phyloP scores from a whole-genome alignment of 2,329 filamentous ascomycete genomes.

The Aureobasidium sp. region DNA sequence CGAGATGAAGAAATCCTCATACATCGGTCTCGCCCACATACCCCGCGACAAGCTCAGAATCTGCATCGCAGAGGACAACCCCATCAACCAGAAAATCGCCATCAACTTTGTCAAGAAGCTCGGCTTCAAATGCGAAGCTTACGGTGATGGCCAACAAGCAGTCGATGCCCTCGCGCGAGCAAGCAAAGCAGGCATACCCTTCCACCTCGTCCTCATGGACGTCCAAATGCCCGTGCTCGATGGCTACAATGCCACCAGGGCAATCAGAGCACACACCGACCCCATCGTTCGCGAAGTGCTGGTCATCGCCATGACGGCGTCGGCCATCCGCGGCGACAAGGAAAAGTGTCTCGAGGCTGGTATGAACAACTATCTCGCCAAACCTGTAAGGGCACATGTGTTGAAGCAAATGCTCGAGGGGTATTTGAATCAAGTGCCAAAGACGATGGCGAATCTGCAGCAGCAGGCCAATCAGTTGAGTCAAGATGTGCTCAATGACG shows the following conservation, averaged over 20 bases:
- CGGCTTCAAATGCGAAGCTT: conserved; percentile 79
- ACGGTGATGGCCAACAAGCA: conserved; percentile 80
- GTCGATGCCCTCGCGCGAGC: conserved; percentile 74
- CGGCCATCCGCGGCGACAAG: conserved; percentile 84
- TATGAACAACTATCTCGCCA: conserved; percentile 96
- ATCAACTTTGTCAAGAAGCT: conserved; percentile 82
- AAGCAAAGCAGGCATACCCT: conserved; percentile 62
- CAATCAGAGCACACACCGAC: conserved; percentile 67
- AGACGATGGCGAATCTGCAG: conserved; percentile 36
- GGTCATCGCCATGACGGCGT: conserved; percentile 97
- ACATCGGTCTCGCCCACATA: conserved; percentile 61
- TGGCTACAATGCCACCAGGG: conserved; percentile 81
- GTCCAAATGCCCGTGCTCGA: conserved; percentile 93
- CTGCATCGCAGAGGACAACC: conserved; percentile 91
- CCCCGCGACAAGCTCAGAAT: conserved; percentile 72
- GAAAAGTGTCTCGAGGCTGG: conserved; percentile 93
- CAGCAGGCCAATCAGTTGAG: conserved; percentile 38
- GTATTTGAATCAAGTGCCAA: conserved; percentile 47
- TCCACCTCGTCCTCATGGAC: conserved; percentile 90
- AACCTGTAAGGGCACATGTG: conserved; percentile 83
- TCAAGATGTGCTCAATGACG: conserved; percentile 22
- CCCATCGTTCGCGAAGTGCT: conserved; percentile 71
- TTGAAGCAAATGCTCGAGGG: conserved; percentile 73
- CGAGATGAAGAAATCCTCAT: conserved; percentile 15
- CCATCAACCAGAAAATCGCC: conserved; percentile 89